A percentile compares a stretch with the other conserved stretches of the same genome.
Evolutionary conservation across 2,329 filamentous ascomycete genomes (phyloP).

Genomic region (Chrysosporium keratinophilum): DNA sequence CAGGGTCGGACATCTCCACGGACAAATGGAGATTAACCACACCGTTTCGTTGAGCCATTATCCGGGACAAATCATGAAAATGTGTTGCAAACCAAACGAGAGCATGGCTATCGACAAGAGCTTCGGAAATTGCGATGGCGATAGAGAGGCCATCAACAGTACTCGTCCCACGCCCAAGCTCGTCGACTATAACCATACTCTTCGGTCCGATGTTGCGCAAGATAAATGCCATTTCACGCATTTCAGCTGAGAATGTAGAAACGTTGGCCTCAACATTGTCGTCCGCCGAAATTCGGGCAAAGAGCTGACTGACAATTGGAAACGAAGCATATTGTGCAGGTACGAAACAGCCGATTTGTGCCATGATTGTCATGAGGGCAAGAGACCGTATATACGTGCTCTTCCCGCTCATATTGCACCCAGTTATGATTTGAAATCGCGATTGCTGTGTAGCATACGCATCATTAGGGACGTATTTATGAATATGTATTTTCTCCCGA

Average conservation of each 20-base stretch:
- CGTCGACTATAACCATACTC: conserved; percentile 78
- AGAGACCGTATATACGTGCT: conserved; percentile 86
- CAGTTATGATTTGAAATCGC: conserved; percentile 86
- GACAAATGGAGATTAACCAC: conserved; percentile 75
- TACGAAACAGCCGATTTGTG: conserved; percentile 83
- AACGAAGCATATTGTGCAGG: conserved; percentile 77
- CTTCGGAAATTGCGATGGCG: conserved; percentile 80
- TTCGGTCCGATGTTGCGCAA: conserved; percentile 66
- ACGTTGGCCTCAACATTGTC: conserved; percentile 84
- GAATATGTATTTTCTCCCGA: conserved; percentile 58
- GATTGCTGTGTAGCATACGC: conserved; percentile 71
- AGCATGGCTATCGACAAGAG: conserved; percentile 65
- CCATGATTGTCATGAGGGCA: conserved; percentile 81
- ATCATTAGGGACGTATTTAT: conserved; percentile 75
- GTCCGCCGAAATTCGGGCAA: conserved; percentile 76
- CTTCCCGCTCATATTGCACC: conserved; percentile 97
- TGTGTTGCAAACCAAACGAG: conserved; percentile 91
- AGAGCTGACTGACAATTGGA: conserved; percentile 69
- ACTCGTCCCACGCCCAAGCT: conserved; percentile 83
- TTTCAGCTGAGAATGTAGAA: conserved; percentile 87
- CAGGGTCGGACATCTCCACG: conserved; percentile 51
- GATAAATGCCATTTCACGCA: conserved; percentile 93
- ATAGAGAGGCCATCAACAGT: conserved; percentile 81
- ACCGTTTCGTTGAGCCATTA: conserved; percentile 62
- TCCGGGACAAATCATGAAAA: conserved; percentile 69